Conservation (phyloP, 805 yeast genomes). For the Saccharomycopsis selenospora region DNA sequence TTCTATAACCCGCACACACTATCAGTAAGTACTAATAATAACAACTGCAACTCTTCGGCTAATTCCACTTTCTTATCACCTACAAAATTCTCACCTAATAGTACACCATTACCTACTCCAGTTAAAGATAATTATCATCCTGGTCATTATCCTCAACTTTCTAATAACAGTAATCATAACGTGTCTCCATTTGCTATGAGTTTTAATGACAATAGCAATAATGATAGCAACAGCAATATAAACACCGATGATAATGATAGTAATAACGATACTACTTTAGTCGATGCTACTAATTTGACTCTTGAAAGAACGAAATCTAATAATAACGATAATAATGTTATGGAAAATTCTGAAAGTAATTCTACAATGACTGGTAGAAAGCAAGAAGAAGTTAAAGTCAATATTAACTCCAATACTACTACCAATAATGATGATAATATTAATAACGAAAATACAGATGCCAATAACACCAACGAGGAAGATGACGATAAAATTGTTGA, state of each 20-base stretch:
- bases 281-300: conserved; percentile 3
- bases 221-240: background rate
- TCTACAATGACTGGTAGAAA: background rate
- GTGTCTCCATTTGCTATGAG: background rate
- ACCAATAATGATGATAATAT: background rate
- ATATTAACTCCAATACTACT: background rate
- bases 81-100: conserved; percentile 2
- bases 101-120: background rate
- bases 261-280: background rate
- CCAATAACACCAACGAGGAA: background rate
- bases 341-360: background rate
- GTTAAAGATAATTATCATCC: background rate
- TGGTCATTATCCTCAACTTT: background rate
- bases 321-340: background rate
- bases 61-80: conserved; percentile 9
- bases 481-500: background rate
- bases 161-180: background rate
- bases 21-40: background rate
- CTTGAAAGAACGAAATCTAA: conserved; percentile 2
- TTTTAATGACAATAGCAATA: background rate
- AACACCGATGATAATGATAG: background rate
- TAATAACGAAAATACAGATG: background rate
- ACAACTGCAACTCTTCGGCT: no score
- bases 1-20: conserved; percentile 12
- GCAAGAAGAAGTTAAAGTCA: background rate